These are phyloP conservation scores for Podospora pseudoanserina DNA, from an alignment of 495 filamentous ascomycete genomes.

Conservation along the genomic window DNA sequence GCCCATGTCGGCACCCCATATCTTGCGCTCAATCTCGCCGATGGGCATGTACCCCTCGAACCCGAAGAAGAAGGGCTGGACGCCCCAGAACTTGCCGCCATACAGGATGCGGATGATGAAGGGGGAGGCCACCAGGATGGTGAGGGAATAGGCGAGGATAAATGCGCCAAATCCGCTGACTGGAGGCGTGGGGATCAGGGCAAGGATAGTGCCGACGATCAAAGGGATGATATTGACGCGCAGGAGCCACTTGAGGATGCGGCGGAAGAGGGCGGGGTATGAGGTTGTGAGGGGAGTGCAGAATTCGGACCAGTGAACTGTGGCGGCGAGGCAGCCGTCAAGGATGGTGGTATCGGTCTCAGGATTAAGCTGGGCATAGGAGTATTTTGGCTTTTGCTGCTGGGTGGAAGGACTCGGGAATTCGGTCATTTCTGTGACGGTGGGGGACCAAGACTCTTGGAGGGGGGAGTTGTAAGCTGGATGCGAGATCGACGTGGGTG, in stretches of 20 bases:
- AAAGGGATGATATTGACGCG: neutral
- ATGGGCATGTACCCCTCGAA: constrained; percentile 10
- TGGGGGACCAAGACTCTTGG: neutral
- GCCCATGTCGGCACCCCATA: constrained; percentile 5
- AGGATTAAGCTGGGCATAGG: neutral
- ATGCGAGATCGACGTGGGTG: neutral
- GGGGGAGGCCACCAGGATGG: neutral
- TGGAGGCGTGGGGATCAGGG: neutral
- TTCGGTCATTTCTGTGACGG: neutral
- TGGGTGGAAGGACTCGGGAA: neutral
- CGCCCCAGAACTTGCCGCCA: constrained; percentile 2
- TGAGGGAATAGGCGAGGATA: neutral
- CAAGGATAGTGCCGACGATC: neutral
- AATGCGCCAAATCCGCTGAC: neutral
- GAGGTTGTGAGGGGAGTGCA: neutral
- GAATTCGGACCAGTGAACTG: neutral
- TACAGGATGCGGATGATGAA: neutral
- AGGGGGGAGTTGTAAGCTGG: neutral
- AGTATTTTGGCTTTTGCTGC: neutral
- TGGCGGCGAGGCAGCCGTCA: neutral
- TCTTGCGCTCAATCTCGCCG: constrained; percentile 11
- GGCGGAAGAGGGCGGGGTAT: neutral
- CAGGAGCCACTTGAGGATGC: neutral
- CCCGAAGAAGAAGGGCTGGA: constrained; percentile 6
- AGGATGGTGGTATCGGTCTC: constrained; percentile 3